Conservation (phyloP, 2,329 filamentous ascomycete species). For the Penicillium sp. region DNA sequence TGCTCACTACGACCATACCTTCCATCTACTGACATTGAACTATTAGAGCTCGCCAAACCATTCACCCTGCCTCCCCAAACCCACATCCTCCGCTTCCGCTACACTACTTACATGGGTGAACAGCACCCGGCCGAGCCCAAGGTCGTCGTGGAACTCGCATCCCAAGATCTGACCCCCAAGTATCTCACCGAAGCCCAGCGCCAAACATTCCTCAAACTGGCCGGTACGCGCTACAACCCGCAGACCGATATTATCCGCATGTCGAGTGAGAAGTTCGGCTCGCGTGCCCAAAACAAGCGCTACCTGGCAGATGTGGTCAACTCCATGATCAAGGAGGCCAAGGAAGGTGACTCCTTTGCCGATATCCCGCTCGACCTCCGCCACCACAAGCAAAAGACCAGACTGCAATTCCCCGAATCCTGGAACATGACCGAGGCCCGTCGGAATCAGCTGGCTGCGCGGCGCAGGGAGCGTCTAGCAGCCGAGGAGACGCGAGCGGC, state of each 20-base stretch:
- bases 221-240: conserved; percentile 79
- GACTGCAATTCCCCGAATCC: conserved; percentile 64
- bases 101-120: conserved; percentile 94
- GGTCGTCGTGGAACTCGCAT: conserved; percentile 83
- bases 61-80: conserved; percentile 60
- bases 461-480: conserved; percentile 46
- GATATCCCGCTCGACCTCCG: conserved; percentile 84
- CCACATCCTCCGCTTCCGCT: conserved; percentile 80
- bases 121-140: conserved; percentile 83
- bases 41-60: conserved; percentile 67
- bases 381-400: conserved; percentile 64
- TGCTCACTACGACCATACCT: too few relatives aligned
- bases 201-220: conserved; percentile 77
- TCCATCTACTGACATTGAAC: conserved; percentile 7
- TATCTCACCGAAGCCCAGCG: conserved; percentile 59
- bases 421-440: conserved; percentile 73
- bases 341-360: conserved; percentile 73
- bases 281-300: conserved; percentile 93
- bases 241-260: conserved; percentile 73
- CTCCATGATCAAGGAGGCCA: conserved; percentile 64
- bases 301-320: conserved; percentile 73
- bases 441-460: conserved; percentile 54
- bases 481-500: conserved; percentile 52
- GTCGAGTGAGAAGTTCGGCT: conserved; percentile 78
- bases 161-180: conserved; percentile 54